phyloP scores from a whole-genome alignment of 2,329 filamentous ascomycete genomes.

The Colletotrichum sp. region DNA sequence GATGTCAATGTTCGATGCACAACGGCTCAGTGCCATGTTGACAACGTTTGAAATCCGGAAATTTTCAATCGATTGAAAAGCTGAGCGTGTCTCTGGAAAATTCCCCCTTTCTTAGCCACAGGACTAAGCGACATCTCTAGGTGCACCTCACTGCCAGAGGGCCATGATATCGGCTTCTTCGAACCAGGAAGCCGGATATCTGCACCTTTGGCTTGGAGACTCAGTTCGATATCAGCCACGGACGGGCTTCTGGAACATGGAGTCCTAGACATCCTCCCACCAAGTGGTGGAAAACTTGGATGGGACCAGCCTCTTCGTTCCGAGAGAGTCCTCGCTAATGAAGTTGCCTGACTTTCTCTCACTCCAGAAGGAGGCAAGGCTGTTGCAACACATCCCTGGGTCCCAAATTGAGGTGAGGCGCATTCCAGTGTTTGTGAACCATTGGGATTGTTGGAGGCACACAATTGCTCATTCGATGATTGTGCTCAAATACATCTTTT shows the following conservation, averaged over 20 bases:
- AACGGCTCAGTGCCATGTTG: neutral
- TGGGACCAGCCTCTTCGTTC: neutral
- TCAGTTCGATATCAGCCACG: neutral
- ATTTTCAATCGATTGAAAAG: neutral
- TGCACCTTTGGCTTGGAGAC: neutral
- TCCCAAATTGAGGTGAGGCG: neutral
- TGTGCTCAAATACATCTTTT: too few species aligned
- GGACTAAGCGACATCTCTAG: neutral
- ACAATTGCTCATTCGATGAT: too few species aligned
- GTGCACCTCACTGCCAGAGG: neutral
- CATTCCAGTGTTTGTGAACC: neutral
- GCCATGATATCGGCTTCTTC: neutral
- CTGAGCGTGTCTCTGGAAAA: neutral
- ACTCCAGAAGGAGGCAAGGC: neutral
- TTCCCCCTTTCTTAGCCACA: neutral
- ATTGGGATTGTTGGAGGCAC: too few species aligned
- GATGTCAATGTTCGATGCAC: neutral
- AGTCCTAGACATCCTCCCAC: neutral
- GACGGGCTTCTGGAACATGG: neutral
- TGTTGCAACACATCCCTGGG: neutral
- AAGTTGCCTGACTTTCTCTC: neutral
- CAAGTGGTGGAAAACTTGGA: neutral
- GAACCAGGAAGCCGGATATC: neutral
- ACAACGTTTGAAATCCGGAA: neutral
- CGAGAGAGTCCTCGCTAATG: neutral